Evolutionary conservation across 192 early-diverging fungal species (phyloP).

Genomic region (Mortierella alpina): DNA sequence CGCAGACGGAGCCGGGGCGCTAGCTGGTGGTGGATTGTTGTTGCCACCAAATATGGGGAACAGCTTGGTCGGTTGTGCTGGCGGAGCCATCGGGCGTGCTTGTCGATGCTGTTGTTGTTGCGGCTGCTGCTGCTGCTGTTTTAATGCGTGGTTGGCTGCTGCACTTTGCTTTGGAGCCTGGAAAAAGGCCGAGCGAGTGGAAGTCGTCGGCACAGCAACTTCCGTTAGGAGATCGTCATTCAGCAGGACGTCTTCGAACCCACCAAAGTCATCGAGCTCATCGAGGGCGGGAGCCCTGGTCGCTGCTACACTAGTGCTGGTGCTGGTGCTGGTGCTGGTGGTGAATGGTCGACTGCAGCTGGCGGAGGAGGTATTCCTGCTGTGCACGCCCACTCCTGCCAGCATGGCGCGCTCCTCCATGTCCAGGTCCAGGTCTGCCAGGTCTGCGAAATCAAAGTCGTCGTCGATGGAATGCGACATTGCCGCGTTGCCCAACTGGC

Average conservation of each 20-base stretch:
- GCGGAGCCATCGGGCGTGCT: neutral
- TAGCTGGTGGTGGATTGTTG: constrained; percentile 10
- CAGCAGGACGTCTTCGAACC: constrained; percentile 32
- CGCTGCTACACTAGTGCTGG: neutral
- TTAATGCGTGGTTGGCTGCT: neutral
- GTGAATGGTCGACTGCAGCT: neutral
- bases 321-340: neutral
- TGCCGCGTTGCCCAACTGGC: neutral
- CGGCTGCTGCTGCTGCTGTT: constrained; percentile 11
- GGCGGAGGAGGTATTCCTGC: neutral
- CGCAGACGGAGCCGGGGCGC: no score
- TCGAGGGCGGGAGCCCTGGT: neutral
- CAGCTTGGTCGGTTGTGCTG: constrained; percentile 5
- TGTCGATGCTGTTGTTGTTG: constrained; percentile 4
- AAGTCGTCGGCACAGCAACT: neutral
- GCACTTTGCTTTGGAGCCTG: neutral
- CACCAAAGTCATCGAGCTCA: constrained; percentile 52
- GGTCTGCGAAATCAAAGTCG: constrained; percentile 34
- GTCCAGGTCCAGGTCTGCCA: constrained; percentile 22
- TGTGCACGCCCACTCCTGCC: neutral
- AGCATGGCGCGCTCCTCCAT: constrained; percentile 16
- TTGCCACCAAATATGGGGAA: constrained; percentile 49
- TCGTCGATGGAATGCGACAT: constrained; percentile 30
- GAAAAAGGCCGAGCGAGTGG: neutral
- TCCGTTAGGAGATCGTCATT: constrained; percentile 16